Conservation (phyloP, 768 basidiomycete genomes). For the Hydnomerulius pinastri region DNA sequence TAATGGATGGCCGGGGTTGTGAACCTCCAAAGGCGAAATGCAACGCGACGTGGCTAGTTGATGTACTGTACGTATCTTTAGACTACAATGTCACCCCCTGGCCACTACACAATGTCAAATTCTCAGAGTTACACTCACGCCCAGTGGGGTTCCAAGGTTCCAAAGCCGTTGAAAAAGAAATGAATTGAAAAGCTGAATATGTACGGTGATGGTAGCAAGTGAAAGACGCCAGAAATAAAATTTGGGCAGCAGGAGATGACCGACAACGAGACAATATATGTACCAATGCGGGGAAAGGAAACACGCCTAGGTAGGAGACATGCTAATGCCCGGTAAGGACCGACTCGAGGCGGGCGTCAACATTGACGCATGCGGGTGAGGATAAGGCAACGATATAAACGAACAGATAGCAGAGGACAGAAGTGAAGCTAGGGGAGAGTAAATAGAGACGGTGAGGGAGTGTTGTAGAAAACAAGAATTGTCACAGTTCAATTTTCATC, state of each 20-base stretch:
- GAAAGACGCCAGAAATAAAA: conserved; percentile 37
- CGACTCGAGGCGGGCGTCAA: conserved; percentile 57
- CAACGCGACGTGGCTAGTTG: conserved; percentile 6
- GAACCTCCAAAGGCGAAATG: background rate
- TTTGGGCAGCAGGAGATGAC: conserved; percentile 32
- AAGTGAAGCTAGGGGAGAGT: conserved; percentile 15
- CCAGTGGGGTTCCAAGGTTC: background rate
- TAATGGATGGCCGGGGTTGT: conserved; percentile 1
- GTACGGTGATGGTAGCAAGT: conserved; percentile 44
- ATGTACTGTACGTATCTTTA: background rate
- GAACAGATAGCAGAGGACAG: conserved; percentile 35
- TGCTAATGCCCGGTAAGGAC: conserved; percentile 55
- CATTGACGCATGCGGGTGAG: conserved; percentile 53
- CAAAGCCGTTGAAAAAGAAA: conserved; percentile 17
- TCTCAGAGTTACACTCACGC: background rate
- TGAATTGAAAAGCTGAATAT: conserved; percentile 45
- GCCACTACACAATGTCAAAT: conserved; percentile 2
- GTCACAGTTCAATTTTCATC: conserved; percentile 35
- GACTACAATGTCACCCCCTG: too few relatives aligned
- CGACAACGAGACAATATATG: conserved; percentile 37
- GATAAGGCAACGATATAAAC: conserved; percentile 52
- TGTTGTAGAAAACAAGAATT: conserved; percentile 25
- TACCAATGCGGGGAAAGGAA: conserved; percentile 37
- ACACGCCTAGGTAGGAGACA: conserved; percentile 36
- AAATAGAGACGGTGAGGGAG: conserved; percentile 26